These are phyloP conservation scores for Phytophthora pini DNA, from an alignment of 352 stramenopile species.

Conservation along the genomic window DNA sequence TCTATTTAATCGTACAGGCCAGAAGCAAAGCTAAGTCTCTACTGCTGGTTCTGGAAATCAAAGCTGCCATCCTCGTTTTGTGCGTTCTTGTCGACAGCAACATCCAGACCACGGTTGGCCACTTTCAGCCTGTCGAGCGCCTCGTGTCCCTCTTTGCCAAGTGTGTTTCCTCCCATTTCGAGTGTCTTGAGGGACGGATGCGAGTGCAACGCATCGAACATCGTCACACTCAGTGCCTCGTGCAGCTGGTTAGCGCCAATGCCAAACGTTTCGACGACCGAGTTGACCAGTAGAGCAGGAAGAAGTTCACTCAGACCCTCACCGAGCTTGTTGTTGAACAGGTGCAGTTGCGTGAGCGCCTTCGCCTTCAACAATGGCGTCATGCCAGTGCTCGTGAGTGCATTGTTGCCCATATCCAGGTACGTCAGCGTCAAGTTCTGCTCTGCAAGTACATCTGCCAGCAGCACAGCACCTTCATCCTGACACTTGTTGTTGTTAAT, in stretches of 20 bases:
- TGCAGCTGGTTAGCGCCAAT: conserved; percentile 79
- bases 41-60: conserved; percentile 39
- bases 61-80: conserved; percentile 74
- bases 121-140: conserved; percentile 68
- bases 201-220: conserved; percentile 71
- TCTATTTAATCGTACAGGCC: conserved; percentile 43
- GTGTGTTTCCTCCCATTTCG: conserved; percentile 85
- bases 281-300: conserved; percentile 58
- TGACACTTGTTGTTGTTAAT: conserved; percentile 70
- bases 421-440: conserved; percentile 54
- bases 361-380: conserved; percentile 49
- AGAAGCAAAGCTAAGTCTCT: conserved; percentile 16
- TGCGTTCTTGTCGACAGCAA: conserved; percentile 83
- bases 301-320: conserved; percentile 57
- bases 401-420: conserved; percentile 79
- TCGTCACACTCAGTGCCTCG: conserved; percentile 54
- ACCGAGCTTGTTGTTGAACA: conserved; percentile 84
- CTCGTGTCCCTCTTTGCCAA: conserved; percentile 67
- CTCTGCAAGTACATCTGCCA: conserved; percentile 43
- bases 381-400: conserved; percentile 58
- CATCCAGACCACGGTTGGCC: conserved; percentile 66
- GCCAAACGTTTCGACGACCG: conserved; percentile 63
- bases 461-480: conserved; percentile 51
- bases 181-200: conserved; percentile 79
- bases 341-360: conserved; percentile 60